phyloP scores from a whole-genome alignment of 2,329 filamentous ascomycete species.

The Colletotrichum brevisporum region DNA sequence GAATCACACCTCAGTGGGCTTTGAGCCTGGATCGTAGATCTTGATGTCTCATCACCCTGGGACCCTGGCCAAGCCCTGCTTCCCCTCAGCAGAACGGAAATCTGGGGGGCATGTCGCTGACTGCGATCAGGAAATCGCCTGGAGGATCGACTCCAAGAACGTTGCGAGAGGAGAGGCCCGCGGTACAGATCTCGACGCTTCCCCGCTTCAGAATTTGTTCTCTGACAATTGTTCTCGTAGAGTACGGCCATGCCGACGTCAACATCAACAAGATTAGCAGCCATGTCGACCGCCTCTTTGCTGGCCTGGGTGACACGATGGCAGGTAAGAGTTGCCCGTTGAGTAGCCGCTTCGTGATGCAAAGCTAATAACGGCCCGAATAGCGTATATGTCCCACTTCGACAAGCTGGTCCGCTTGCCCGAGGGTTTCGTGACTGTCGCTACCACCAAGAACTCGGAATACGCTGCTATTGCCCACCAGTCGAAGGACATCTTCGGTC shows the following conservation, averaged over 20 bases:
- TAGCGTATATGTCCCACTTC: constrained; percentile 87
- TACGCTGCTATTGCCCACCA: constrained; percentile 85
- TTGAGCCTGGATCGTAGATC: not conserved
- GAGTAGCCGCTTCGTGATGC: too few relatives aligned
- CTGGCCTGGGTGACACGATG: constrained; percentile 76
- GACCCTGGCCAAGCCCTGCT: too few relatives aligned
- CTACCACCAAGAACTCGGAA: constrained; percentile 80
- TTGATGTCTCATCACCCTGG: too few relatives aligned
- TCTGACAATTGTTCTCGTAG: constrained; percentile 45
- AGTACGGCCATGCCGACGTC: constrained; percentile 58
- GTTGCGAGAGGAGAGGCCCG: constrained; percentile 77
- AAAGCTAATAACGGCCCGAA: not conserved
- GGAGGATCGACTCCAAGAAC: constrained; percentile 67
- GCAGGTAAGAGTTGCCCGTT: constrained; percentile 53
- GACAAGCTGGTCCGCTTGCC: constrained; percentile 87
- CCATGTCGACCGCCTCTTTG: constrained; percentile 83
- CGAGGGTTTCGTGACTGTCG: constrained; percentile 79
- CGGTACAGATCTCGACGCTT: constrained; percentile 18
- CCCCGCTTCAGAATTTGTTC: not conserved
- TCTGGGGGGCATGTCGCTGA: too few relatives aligned
- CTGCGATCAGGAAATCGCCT: constrained; percentile 77
- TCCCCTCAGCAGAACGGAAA: too few relatives aligned
- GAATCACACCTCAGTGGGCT: too few relatives aligned
- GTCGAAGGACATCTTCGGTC: constrained; percentile 77
- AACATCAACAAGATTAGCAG: constrained; percentile 69